A percentile compares a stretch with the other conserved stretches of the same genome.
These are phyloP conservation scores for Scedosporium minutisporum DNA, from an alignment of 2,329 filamentous ascomycete species.

Conservation along the genomic window DNA sequence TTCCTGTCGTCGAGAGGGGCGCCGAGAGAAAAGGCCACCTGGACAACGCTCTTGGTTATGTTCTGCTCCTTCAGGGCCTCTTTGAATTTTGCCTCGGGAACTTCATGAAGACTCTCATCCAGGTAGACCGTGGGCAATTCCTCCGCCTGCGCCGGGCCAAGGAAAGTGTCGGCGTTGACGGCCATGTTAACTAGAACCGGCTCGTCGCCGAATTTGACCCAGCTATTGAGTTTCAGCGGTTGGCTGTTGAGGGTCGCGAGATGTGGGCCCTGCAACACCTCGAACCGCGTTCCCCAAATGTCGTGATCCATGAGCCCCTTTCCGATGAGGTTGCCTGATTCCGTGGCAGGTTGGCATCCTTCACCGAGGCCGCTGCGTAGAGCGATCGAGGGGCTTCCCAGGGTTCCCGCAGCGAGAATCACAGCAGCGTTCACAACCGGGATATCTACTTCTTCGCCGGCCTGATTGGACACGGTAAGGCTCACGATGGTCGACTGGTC, in stretches of 20 bases:
- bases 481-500: background rate
- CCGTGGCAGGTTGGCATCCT: background rate
- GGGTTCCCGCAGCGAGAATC: slow-evolving; percentile 1
- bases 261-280: slow-evolving; percentile 1
- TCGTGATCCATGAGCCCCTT: slow-evolving; percentile 7
- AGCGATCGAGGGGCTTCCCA: slow-evolving; percentile 5
- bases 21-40: slow-evolving; percentile 1
- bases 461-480: background rate
- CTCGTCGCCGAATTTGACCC: slow-evolving; percentile 4
- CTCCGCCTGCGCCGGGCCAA: background rate
- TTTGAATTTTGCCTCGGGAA: slow-evolving; percentile 3
- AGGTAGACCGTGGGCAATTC: slow-evolving; percentile 3
- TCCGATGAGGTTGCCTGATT: slow-evolving; percentile 3
- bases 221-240: slow-evolving; percentile 3
- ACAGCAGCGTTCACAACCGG: background rate
- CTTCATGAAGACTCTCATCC: background rate
- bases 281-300: slow-evolving; percentile 4
- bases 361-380: slow-evolving; percentile 5
- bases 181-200: slow-evolving; percentile 4
- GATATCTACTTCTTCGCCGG: background rate
- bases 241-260: slow-evolving; percentile 1
- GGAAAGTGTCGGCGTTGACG: slow-evolving; percentile 5
- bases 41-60: background rate
- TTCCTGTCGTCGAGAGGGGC: slow-evolving; percentile 1
- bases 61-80: slow-evolving; percentile 2